Base-by-base conservation (phyloP, 2,329 filamentous ascomycete species). In the Fragosphaeria purpurea region DNA sequence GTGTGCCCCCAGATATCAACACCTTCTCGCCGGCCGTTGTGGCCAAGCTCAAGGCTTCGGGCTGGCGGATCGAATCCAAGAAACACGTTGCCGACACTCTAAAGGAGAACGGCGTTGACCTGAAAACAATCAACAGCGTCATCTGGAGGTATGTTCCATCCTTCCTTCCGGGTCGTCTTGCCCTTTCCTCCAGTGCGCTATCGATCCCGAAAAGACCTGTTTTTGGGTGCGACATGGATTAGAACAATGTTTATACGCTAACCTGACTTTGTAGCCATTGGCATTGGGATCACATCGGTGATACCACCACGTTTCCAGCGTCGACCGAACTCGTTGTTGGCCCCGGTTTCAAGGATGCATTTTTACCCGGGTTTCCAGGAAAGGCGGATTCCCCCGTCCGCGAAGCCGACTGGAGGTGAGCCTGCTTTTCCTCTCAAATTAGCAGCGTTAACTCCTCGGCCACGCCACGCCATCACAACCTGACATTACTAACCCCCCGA, bases 271-370 rank as follows among this genome's bases (percentile, higher is more conserved):
- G n/a, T 31, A 58, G 57, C 41, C 59, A 61, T 49, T 55, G 51
- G 39, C 59, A 60, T 43, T 61, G 51, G 47, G 59, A 60, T 37
- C 59, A 61, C 48, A 53, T 52, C 13, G 59, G 59, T 33, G 56
- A 59, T 46, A 48, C 51, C 5, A 33, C 45, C 5, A 51, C 48
- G 5, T 61, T 61, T 37, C 59, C 59, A 9, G 32, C 40, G 1
- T 53, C 53, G 11, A 55, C 52, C 6, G 56, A 57, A 22, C 44
- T 61, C 11, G 52, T 61, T 11, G 57, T 61, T 12, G 59, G 57
- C 8, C 58, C 57, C 1, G 59, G 58, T 6, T 58, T 61, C 51
- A 56, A 50, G 33, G 48, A 54, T 4, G 42, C 22, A 2, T 53
- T 54, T 41, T 46, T 55, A 35, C 59, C 59, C 4, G 58, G 54